phyloP scores from a whole-genome alignment of 495 filamentous ascomycete genomes.

The Trichoderma asperelloides region DNA sequence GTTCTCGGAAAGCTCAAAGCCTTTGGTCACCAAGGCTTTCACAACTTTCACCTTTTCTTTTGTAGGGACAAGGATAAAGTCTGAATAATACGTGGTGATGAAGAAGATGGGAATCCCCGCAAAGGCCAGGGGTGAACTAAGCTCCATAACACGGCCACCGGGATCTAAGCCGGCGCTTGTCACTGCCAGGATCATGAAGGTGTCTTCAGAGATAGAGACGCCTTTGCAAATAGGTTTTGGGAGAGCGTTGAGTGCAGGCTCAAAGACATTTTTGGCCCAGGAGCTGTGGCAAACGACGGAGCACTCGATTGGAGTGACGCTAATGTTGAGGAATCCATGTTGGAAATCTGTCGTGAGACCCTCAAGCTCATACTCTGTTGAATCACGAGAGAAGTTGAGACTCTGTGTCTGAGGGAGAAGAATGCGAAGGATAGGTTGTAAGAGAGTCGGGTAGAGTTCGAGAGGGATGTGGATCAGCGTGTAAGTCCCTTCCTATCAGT shows the following conservation, averaged over 20 bases:
- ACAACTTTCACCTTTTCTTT: constrained; percentile 66
- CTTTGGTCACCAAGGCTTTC: constrained; percentile 63
- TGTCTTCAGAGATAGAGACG: constrained; percentile 69
- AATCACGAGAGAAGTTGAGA: constrained; percentile 20
- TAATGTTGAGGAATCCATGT: constrained; percentile 86
- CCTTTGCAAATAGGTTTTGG: constrained; percentile 37
- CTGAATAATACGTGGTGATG: constrained; percentile 95
- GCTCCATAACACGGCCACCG: constrained; percentile 83
- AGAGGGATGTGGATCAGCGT: constrained; percentile 88
- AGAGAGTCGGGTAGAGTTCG: constrained; percentile 66
- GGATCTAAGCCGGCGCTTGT: constrained; percentile 83
- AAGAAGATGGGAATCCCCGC: constrained; percentile 96
- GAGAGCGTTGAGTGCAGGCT: constrained; percentile 51
- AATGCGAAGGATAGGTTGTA: constrained; percentile 77
- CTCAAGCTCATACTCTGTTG: constrained; percentile 26
- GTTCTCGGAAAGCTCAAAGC: constrained; percentile 70
- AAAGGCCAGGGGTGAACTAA: constrained; percentile 84
- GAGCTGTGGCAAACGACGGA: constrained; percentile 77
- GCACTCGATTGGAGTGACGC: constrained; percentile 85
- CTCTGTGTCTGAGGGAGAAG: constrained; percentile 55
- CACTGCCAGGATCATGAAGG: constrained; percentile 82
- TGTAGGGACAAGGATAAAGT: constrained; percentile 87
- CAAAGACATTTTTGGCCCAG: constrained; percentile 64
- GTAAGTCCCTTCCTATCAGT: constrained; percentile 68
- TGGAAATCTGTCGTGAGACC: constrained; percentile 31